A percentile compares a stretch with the other conserved stretches of the same genome.
Conservation (phyloP, 129 eudicot species). For the Gnaphalium uliginosum region DNA sequence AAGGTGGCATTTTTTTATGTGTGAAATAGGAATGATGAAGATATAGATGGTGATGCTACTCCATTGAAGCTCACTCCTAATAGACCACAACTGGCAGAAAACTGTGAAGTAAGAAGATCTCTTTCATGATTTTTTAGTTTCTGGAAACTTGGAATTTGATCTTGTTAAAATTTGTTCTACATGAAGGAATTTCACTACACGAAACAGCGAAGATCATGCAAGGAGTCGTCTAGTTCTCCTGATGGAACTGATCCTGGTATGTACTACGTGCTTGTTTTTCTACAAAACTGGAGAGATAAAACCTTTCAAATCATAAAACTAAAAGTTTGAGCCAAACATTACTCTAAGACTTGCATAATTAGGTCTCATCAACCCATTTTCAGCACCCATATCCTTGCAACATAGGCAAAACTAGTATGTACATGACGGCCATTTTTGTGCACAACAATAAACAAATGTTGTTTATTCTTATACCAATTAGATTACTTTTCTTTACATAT, state of each 20-base stretch:
- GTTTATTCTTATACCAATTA: too few relatives aligned
- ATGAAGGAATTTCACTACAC: conserved; percentile 38
- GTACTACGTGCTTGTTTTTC: not conserved
- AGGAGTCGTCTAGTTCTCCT: conserved; percentile 29
- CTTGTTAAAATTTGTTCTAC: conserved; percentile 14
- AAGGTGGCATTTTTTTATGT: conserved; percentile 11
- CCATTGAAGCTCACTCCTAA: conserved; percentile 33
- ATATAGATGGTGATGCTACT: conserved; percentile 21
- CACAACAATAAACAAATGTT: too few relatives aligned
- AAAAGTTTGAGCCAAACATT: not conserved
- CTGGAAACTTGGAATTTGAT: not conserved
- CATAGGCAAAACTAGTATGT: too few relatives aligned
- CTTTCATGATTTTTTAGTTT: not conserved
- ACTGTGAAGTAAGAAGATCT: conserved; percentile 20
- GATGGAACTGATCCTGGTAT: conserved; percentile 33
- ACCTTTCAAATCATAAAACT: not conserved
- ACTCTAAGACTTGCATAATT: too few relatives aligned
- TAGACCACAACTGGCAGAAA: conserved; percentile 32
- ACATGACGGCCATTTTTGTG: too few relatives aligned
- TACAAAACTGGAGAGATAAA: not conserved
- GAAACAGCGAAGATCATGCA: conserved; percentile 24
- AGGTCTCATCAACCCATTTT: too few relatives aligned
- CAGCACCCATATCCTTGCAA: too few relatives aligned
- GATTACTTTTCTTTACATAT: not conserved
- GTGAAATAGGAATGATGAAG: conserved; percentile 32